phyloP scores from a whole-genome alignment of 2,329 filamentous ascomycete genomes.

The Pseudogymnoascus sp. region DNA sequence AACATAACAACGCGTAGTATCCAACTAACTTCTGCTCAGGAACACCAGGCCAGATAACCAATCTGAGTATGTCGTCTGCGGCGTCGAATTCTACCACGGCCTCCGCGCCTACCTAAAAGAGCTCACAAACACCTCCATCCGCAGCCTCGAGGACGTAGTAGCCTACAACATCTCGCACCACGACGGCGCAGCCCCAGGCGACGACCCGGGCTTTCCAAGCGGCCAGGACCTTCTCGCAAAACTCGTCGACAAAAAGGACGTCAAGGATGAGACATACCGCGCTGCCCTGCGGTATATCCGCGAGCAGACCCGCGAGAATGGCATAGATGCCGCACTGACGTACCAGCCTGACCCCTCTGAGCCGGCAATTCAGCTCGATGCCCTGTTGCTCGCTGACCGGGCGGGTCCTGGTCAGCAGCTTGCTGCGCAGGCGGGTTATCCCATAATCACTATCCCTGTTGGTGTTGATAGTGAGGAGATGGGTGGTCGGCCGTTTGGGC shows the following conservation, averaged over 20 bases:
- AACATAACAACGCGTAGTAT: not conserved
- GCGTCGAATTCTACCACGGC: slow-evolving; percentile 8
- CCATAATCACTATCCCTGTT: not conserved
- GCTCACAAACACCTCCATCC: slow-evolving; percentile 1
- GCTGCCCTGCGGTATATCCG: not conserved
- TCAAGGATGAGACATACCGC: slow-evolving; percentile 1
- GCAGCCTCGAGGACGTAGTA: not conserved
- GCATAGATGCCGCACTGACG: slow-evolving; percentile 2
- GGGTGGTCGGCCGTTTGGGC: slow-evolving; percentile 3
- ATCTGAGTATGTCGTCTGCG: slow-evolving; percentile 8
- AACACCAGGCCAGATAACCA: not conserved
- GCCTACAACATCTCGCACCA: not conserved
- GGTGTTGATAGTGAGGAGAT: slow-evolving; percentile 2
- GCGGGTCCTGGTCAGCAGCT: slow-evolving; percentile 8
- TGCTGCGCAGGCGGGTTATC: slow-evolving; percentile 8
- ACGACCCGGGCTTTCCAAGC: slow-evolving; percentile 11
- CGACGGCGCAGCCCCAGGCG: slow-evolving; percentile 10
- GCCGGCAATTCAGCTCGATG: not conserved
- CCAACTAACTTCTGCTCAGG: not conserved
- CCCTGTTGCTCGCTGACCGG: not conserved
- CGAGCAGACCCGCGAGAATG: not conserved
- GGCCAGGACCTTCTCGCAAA: slow-evolving; percentile 14
- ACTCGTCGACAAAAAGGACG: not conserved
- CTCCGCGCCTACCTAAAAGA: not conserved
- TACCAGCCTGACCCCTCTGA: not conserved